Evolutionary conservation across 179 eudicot genomes (phyloP), one percentile per base, ranked within the genome.

Genomic region (Sideroxylon spinosum): DNA sequence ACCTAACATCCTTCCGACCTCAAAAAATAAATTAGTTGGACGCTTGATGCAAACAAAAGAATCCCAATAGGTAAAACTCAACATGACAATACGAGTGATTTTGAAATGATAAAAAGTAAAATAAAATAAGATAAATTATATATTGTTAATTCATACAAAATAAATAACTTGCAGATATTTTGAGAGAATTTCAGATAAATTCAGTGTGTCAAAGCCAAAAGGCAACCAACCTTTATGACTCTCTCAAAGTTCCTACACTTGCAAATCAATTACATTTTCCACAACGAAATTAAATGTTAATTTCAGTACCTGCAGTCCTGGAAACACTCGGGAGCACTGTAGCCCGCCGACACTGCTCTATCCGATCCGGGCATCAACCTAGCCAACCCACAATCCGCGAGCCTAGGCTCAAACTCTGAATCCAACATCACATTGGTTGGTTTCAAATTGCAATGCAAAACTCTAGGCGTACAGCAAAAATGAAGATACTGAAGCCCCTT

Each of bases 361-460:
- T 82, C 77, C 70, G 87, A 77, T 66, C 81, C 82, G 29, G 91
- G 91, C 86, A 89, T 78, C 14, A 91, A 81, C 82, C 85, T 86
- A 55, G 88, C 90, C 74, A 94, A 79, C 23, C 98, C 96, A 80
- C 79, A 90, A 88, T 94, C 97, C 7, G 90, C 88, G 57, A 94
- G 86, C 85, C 86, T 86, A 4, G 98, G 93, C 64, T 90, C 98
- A 50, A 89, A 91, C 81, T 90, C 92, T 0, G 85, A 85, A 81
- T 89, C 92, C 85, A 94, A 76, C 89, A 94, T 81, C 22, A 94
- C 98, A 83, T 94, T 94, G 60, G 90, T 85, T 11, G 97, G 96
- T 88, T 94, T 94, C 82, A 94, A 83, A 81, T 91, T 90, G 67
- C 75, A 89, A 71, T 94, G 98, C 81, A 91, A 71, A 71, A 93